phyloP scores from a whole-genome alignment of 495 filamentous ascomycete genomes.

The Filosporella fistucella region DNA sequence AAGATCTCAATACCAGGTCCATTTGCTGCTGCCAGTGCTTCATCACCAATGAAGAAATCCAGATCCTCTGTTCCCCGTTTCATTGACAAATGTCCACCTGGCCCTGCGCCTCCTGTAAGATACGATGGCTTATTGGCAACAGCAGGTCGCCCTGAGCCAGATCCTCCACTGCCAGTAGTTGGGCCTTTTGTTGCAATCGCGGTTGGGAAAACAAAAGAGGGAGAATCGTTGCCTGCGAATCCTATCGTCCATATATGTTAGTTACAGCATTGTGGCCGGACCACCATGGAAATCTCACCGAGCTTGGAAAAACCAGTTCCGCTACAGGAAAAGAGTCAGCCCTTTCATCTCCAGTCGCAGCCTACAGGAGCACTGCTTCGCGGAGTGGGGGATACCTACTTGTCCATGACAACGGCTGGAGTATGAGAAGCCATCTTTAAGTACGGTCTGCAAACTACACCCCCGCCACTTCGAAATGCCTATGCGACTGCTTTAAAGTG shows the following conservation, averaged over 20 bases:
- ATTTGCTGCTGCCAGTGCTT: constrained; percentile 76
- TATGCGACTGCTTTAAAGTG: constrained; percentile 15
- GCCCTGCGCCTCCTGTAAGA: constrained; percentile 84
- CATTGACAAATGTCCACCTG: constrained; percentile 71
- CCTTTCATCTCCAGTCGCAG: neutral
- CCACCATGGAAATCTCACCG: constrained; percentile 45
- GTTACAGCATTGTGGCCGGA: constrained; percentile 2
- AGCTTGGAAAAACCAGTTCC: constrained; percentile 99
- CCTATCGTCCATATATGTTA: constrained; percentile 49
- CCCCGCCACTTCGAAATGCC: constrained; percentile 14
- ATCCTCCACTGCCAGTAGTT: constrained; percentile 60
- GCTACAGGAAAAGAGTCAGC: constrained; percentile 47
- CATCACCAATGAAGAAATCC: constrained; percentile 98
- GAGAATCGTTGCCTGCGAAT: constrained; percentile 98
- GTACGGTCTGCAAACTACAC: constrained; percentile 10
- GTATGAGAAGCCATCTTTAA: constrained; percentile 87
- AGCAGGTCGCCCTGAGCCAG: constrained; percentile 80
- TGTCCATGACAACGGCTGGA: constrained; percentile 99
- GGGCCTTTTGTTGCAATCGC: constrained; percentile 91
- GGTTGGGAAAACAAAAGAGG: constrained; percentile 98
- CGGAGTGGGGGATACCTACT: constrained; percentile 58
- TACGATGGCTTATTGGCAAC: constrained; percentile 94
- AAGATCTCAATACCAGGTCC: constrained; percentile 63
- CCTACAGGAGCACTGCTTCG: constrained; percentile 3
- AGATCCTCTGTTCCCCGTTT: constrained; percentile 97